Evolutionary conservation across 345 rosid species (phyloP).

Genomic region (Erysimum cheiranthoides): DNA sequence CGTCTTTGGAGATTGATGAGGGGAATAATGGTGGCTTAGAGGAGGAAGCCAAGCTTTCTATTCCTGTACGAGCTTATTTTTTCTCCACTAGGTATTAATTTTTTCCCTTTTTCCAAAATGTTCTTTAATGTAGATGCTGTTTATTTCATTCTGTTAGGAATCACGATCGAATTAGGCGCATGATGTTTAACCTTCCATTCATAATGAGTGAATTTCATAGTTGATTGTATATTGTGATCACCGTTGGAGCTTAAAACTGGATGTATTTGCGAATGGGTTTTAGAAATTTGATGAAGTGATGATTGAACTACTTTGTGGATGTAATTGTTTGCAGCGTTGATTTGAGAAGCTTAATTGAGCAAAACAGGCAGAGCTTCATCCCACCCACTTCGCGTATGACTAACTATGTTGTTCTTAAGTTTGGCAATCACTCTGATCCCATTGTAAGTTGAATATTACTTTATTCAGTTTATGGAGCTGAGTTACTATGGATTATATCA

Average conservation of each 20-base stretch:
- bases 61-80: slow-evolving; percentile 88
- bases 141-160: background rate
- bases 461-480: background rate
- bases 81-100: slow-evolving; percentile 78
- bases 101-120: background rate
- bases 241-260: background rate
- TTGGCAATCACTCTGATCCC: slow-evolving; percentile 62
- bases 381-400: slow-evolving; percentile 92
- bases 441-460: slow-evolving; percentile 55
- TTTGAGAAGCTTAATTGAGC: slow-evolving; percentile 83
- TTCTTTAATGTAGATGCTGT: background rate
- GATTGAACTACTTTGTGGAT: slow-evolving; percentile 5
- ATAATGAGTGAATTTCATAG: background rate
- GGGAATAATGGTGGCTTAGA: slow-evolving; percentile 42
- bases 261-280: slow-evolving; percentile 6
- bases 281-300: background rate
- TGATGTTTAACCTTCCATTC: background rate
- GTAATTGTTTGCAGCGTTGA: slow-evolving; percentile 69
- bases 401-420: slow-evolving; percentile 81
- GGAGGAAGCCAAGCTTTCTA: slow-evolving; percentile 59
- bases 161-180: slow-evolving; percentile 9
- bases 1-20: slow-evolving; percentile 42
- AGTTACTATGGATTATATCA: background rate
- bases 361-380: slow-evolving; percentile 79
- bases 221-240: background rate